These are phyloP conservation scores for Lactarius sp. DNA, from an alignment of 768 basidiomycete species.

Conservation along the genomic window DNA sequence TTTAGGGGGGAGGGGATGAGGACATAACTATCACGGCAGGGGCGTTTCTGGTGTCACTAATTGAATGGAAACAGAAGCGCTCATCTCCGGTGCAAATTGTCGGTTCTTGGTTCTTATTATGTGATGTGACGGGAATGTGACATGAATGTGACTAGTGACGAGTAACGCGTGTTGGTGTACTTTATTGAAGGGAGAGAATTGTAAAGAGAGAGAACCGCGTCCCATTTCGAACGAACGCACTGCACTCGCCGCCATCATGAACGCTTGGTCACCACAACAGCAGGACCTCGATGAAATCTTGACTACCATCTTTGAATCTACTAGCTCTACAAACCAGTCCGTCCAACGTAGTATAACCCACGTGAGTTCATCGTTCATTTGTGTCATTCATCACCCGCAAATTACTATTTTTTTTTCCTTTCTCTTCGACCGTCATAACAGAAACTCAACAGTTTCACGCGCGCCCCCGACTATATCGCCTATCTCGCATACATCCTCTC, in stretches of 20 bases:
- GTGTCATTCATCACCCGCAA: conserved; percentile 23
- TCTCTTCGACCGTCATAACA: conserved; percentile 30
- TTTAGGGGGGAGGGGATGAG: background rate
- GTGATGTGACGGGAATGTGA: conserved; percentile 9
- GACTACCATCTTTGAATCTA: conserved; percentile 86
- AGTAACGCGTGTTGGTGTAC: conserved; percentile 20
- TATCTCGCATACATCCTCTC: conserved; percentile 95
- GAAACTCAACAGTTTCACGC: conserved; percentile 86
- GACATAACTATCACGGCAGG: background rate
- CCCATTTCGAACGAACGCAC: conserved; percentile 18
- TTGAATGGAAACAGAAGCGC: conserved; percentile 7
- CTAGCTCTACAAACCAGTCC: conserved; percentile 63
- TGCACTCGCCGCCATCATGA: conserved; percentile 40
- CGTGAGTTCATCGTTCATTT: conserved; percentile 42
- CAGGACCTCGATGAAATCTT: conserved; percentile 89
- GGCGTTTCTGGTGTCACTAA: background rate
- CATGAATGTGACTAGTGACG: conserved; percentile 3
- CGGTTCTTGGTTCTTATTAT: background rate
- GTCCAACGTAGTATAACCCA: conserved; percentile 77
- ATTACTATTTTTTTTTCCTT: conserved; percentile 25
- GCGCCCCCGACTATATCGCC: conserved; percentile 88
- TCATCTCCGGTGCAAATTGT: background rate
- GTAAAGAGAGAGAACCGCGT: conserved; percentile 19
- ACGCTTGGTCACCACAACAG: conserved; percentile 78
- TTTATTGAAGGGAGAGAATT: conserved; percentile 19